Evolutionary conservation across 139 green algal genomes (phyloP).

Genomic region (Tetradesmus lagerheimii): DNA sequence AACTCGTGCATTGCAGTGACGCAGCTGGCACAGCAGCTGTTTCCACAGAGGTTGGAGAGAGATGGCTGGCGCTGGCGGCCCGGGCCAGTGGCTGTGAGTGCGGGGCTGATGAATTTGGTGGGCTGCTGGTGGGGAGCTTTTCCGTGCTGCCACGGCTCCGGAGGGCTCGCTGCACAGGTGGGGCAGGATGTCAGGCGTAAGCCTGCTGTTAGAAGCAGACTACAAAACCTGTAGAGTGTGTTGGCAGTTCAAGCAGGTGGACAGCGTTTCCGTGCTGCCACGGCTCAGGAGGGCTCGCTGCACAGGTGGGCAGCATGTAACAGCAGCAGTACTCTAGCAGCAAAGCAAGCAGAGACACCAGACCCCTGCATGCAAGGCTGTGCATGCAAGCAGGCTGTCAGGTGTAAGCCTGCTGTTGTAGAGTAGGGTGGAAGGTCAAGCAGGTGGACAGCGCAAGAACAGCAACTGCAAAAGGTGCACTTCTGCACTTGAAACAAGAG

Average conservation of each 20-base stretch:
- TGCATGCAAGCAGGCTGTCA: too few species aligned
- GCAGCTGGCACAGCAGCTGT: conserved; percentile 78
- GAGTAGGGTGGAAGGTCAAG: too few species aligned
- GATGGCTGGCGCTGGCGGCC: conserved; percentile 49
- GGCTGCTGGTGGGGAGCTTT: conserved; percentile 84
- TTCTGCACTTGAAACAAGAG: too few species aligned
- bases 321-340: neutral
- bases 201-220: too few species aligned
- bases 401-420: too few species aligned
- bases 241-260: conserved; percentile 63
- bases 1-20: conserved; percentile 88
- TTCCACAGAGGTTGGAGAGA: conserved; percentile 51
- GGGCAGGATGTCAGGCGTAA: neutral
- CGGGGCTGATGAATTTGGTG: conserved; percentile 82
- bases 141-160: conserved; percentile 85
- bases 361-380: too few species aligned
- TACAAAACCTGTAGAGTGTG: too few species aligned
- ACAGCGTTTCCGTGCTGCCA: conserved; percentile 86
- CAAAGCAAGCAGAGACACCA: too few species aligned
- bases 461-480: too few species aligned
- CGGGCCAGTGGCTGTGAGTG: conserved; percentile 64
- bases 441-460: too few species aligned
- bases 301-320: neutral
- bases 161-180: conserved; percentile 83
- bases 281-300: conserved; percentile 80